phyloP scores from a whole-genome alignment of 2,329 filamentous ascomycete genomes.

The Lomentospora prolificans region DNA sequence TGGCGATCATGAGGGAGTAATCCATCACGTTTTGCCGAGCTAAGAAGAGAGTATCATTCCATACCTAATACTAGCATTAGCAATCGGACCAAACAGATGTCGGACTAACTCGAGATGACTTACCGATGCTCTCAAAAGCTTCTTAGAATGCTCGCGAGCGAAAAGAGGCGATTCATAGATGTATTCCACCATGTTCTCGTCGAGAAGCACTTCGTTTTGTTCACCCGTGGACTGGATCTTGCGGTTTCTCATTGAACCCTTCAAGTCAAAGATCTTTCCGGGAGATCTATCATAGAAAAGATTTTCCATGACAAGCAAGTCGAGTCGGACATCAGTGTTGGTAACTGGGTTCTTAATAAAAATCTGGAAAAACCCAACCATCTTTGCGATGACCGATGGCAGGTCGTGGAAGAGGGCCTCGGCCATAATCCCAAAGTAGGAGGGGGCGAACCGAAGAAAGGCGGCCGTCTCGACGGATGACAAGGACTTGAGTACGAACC shows the following conservation, averaged over 20 bases:
- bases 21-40: constrained; percentile 98
- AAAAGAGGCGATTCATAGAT: constrained; percentile 97
- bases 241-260: constrained; percentile 96
- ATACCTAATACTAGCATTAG: constrained; percentile 49
- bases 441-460: constrained; percentile 89
- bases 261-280: constrained; percentile 87
- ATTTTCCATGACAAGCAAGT: constrained; percentile 93
- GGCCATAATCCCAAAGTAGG: constrained; percentile 96
- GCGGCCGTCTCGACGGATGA: constrained; percentile 87
- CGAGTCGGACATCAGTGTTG: constrained; percentile 88
- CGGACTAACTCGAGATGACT: no score
- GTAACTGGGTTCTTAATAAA: constrained; percentile 92
- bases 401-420: constrained; percentile 92
- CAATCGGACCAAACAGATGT: no score
- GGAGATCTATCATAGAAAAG: constrained; percentile 91
- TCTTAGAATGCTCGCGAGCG: constrained; percentile 90
- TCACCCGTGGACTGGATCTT: constrained; percentile 95
- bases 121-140: constrained; percentile 72
- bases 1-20: constrained; percentile 96
- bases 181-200: constrained; percentile 98
- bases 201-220: constrained; percentile 88
- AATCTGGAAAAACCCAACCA: constrained; percentile 97
- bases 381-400: constrained; percentile 95
- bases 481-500: constrained; percentile 84
- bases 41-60: constrained; percentile 95